Evolutionary conservation across 177 flowering plant genomes (phyloP), one percentile per base, ranked within the genome.

Genomic region (Tripterygium wilfordii): DNA sequence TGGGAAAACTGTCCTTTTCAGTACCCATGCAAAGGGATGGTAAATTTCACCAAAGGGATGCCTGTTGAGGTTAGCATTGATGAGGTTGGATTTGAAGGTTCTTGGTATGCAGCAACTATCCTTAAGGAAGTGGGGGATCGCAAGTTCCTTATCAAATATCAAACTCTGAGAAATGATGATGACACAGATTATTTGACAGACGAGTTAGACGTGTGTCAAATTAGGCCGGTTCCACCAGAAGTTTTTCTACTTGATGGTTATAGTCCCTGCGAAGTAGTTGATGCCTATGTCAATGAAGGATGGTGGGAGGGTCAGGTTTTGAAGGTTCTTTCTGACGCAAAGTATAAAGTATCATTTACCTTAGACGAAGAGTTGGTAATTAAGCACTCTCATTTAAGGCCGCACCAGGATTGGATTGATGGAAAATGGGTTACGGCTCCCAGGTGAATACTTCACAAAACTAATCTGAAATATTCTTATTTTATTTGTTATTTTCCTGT

Each of bases 221-320:
- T 74, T 5, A 64, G 76, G 59, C 71, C 69, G 12, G 35, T 8
- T 42, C 71, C 69, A 16, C 71, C 74, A n/a, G n/a, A n/a, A n/a
- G n/a, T n/a, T n/a, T n/a, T 39, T 12, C 8, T 32, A 28, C 15
- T n/a, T 13, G 16, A 24, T 39, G 29, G 18, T 14, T 37, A 10
- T 41, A 50, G 14, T 45, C 37, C 9, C 68, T 29, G 27, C 23
- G 70, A 75, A 28, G 51, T 43, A 45, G 75, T 75, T 26, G 77
- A 75, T 58, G 74, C 74, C 20, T 69, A 74, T 74, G 63, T 57
- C 33, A 68, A 69, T 50, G 72, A 71, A 22, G 80, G 74, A 19
- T 75, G 80, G 80, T 75, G 77, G 77, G 56, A 26, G 41, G 80
- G 77, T 18, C 33, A 38, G 28, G 44, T 75, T 12, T 54, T 48